Evolutionary conservation across 352 stramenopile genomes (phyloP).

Genomic region (Pelagophyceae sp.): DNA sequence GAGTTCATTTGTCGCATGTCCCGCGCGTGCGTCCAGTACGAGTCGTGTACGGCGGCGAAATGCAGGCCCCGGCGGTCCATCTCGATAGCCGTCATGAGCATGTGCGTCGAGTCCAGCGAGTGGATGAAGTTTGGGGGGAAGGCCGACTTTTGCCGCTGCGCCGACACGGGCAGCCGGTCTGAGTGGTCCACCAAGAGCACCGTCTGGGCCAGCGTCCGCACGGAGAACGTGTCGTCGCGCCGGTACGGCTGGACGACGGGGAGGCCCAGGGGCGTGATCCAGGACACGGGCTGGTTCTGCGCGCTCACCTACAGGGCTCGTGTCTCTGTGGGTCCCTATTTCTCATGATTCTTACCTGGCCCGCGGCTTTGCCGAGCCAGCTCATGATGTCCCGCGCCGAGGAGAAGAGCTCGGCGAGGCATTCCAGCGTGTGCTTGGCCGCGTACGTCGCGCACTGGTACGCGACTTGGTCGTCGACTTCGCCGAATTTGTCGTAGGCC

Average conservation of each 20-base stretch:
- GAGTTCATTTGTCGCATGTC: conserved; percentile 93
- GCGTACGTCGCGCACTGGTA: conserved; percentile 79
- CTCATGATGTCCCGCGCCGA: conserved; percentile 88
- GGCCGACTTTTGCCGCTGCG: conserved; percentile 74
- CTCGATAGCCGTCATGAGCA: conserved; percentile 92
- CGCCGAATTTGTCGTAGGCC: too few relatives aligned
- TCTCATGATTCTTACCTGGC: too few relatives aligned
- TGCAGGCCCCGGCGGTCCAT: conserved; percentile 79
- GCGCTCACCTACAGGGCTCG: too few relatives aligned
- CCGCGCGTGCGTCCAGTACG: conserved; percentile 95
- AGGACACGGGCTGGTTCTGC: conserved; percentile 85
- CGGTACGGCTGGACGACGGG: conserved; percentile 97
- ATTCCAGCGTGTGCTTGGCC: conserved; percentile 85
- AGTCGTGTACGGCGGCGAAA: conserved; percentile 98
- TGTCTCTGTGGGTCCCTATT: too few relatives aligned
- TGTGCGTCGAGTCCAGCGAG: conserved; percentile 98
- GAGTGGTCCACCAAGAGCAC: conserved; percentile 51
- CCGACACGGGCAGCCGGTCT: conserved; percentile 62
- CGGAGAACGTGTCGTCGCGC: conserved; percentile 69
- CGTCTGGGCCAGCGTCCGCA: conserved; percentile 67
- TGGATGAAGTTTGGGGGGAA: conserved; percentile 99
- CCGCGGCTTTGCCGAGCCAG: conserved; percentile 67
- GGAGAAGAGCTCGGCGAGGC: conserved; percentile 91
- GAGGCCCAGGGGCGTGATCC: conserved; percentile 95
- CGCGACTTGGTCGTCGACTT: conserved; percentile 64